A percentile compares a stretch with the other conserved stretches of the same genome.
Conservation (phyloP, 768 basidiomycete genomes). For the Myochromella boudieri region DNA sequence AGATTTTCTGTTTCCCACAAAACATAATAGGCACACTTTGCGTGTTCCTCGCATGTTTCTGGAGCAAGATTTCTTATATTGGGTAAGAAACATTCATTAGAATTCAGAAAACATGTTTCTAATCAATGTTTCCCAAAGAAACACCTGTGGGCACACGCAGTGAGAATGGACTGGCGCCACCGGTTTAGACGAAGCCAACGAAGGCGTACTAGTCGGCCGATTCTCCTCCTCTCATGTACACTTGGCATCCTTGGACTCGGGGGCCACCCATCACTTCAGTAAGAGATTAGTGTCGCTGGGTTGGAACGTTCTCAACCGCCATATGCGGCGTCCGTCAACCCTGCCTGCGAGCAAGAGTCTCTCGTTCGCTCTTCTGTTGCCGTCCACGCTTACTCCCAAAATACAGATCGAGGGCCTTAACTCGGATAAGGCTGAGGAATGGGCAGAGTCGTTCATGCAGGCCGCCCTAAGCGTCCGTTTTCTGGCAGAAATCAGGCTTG, state of each 20-base stretch:
- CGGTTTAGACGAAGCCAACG: constrained; percentile 35
- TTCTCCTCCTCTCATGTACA: constrained; percentile 31
- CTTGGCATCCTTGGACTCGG: constrained; percentile 41
- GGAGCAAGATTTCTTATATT: no score
- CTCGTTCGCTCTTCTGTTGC: neutral
- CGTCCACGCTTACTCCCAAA: constrained; percentile 19
- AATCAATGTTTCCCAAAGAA: no score
- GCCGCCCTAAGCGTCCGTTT: constrained; percentile 30
- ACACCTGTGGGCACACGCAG: no score
- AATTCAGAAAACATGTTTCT: no score
- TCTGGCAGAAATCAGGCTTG: no score
- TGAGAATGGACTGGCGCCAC: constrained; percentile 47
- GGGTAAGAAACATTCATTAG: no score
- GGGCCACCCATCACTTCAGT: constrained; percentile 19
- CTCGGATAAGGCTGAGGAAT: constrained; percentile 34
- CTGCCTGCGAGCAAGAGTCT: constrained; percentile 17
- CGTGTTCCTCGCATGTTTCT: no score
- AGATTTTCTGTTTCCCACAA: no score
- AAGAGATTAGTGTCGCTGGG: constrained; percentile 38
- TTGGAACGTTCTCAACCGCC: constrained; percentile 37
- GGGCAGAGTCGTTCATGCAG: constrained; percentile 41
- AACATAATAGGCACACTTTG: no score
- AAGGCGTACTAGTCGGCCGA: constrained; percentile 47
- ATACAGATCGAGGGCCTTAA: constrained; percentile 33
- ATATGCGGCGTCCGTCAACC: constrained; percentile 33